These are phyloP conservation scores for Lophiotrema nucula DNA, from an alignment of 495 filamentous ascomycete genomes.

Conservation along the genomic window DNA sequence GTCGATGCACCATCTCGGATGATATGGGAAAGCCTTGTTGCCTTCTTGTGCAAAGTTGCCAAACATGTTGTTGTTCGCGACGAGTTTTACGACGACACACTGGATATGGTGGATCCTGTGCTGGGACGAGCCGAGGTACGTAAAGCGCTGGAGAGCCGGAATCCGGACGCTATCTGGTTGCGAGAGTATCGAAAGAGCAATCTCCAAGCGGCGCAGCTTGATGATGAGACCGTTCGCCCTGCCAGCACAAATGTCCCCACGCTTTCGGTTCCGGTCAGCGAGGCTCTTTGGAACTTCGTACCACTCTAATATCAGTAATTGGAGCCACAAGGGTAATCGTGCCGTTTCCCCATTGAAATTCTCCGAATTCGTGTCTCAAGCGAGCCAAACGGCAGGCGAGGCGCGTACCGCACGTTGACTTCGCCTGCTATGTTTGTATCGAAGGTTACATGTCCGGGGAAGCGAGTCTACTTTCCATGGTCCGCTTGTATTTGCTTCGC, in stretches of 20 bases:
- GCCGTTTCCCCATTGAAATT: too few relatives aligned
- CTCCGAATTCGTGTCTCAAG: too few relatives aligned
- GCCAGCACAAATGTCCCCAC: too few relatives aligned
- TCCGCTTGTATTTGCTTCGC: too few relatives aligned
- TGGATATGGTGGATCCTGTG: conserved; percentile 57
- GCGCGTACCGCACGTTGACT: too few relatives aligned
- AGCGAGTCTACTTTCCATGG: too few relatives aligned
- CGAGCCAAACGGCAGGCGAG: too few relatives aligned
- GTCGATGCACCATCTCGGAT: conserved; percentile 54
- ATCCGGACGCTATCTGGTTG: conserved; percentile 75
- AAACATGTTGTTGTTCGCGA: conserved; percentile 58
- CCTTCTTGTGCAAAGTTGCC: conserved; percentile 54
- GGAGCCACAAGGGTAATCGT: too few relatives aligned
- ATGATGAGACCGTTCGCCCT: too few relatives aligned
- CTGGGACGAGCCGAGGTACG: conserved; percentile 52
- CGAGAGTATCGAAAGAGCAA: conserved; percentile 4
- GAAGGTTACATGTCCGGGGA: too few relatives aligned
- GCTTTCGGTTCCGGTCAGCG: not conserved
- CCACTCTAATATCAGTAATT: conserved; percentile 1
- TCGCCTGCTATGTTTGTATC: too few relatives aligned
- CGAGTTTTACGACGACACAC: conserved; percentile 66
- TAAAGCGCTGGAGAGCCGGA: conserved; percentile 56
- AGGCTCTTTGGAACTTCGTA: conserved; percentile 9
- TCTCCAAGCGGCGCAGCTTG: not conserved
- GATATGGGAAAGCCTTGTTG: conserved; percentile 59